Conservation (phyloP, 352 stramenopile genomes). For the Phytophthora nicotianae region DNA sequence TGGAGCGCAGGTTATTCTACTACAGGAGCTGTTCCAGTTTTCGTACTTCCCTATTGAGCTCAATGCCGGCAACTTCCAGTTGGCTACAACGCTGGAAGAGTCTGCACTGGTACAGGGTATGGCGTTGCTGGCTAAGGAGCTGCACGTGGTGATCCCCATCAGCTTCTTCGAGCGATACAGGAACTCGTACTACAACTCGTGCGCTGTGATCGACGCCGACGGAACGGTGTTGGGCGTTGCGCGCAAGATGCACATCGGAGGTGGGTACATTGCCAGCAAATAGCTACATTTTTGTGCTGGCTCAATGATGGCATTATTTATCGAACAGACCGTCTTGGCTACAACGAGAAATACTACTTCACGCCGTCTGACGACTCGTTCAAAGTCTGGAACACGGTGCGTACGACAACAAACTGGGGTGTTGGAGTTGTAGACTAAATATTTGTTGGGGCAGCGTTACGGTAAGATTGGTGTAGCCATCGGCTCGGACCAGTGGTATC, state of each 20-base stretch:
- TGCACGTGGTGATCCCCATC: constrained; percentile 91
- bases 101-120: constrained; percentile 89
- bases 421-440: neutral
- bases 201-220: constrained; percentile 91
- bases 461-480: constrained; percentile 90
- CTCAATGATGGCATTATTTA: neutral
- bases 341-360: constrained; percentile 95
- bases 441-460: constrained; percentile 60
- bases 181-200: constrained; percentile 94
- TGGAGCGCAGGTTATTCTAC: constrained; percentile 88
- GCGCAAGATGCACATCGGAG: constrained; percentile 92
- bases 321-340: constrained; percentile 80
- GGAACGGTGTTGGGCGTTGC: constrained; percentile 83
- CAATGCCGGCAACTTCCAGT: constrained; percentile 86
- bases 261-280: constrained; percentile 23
- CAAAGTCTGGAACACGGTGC: constrained; percentile 89
- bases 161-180: constrained; percentile 92
- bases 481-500: constrained; percentile 94
- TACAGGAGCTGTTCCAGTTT: constrained; percentile 93
- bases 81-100: constrained; percentile 85
- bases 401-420: neutral
- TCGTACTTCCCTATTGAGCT: constrained; percentile 93
- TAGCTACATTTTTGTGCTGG: neutral
- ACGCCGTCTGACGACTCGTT: constrained; percentile 90
- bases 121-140: constrained; percentile 88